Base-by-base conservation (phyloP, 2,329 filamentous ascomycete species). In the Penicillium hesseltinei region DNA sequence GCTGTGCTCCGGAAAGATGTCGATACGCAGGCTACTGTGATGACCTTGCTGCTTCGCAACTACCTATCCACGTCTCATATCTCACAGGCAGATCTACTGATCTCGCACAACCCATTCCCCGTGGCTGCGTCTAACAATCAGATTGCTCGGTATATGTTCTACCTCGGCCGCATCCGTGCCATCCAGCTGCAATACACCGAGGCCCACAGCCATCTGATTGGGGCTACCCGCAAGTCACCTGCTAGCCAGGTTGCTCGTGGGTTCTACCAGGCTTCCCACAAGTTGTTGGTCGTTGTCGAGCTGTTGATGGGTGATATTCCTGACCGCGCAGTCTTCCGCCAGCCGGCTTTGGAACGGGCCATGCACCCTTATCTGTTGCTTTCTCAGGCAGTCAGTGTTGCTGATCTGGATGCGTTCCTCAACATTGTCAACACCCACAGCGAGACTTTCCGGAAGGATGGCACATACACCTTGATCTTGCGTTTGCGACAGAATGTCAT, bases 271-370 rank as follows among this genome's bases (percentile, higher is more conserved):
- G 92, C 92, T 39, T 93, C 94, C 0, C 96, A 91, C 63, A 99
- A 99, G 82, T 84, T 97, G n/a, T 81, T 97, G 63, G 86, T 97
- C 43, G 92, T 99, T 21, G 94, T 99, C 13, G 93, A 99, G 80
- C 82, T 99, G 60, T 80, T 99, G 62, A 99, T 99, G 94, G 94
- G 94, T 63, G 94, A 99, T 71, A 99, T 99, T 65, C 94, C 94
- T 31, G 93, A 97, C 70, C 90, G 94, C 58, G 89, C 92, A 17
- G 89, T 93, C 55, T 99, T 99, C 86, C 90, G 94, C 57, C 90
- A 94, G 71, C 86, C 92, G 2, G 87, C 86, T 56, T 86, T 97
- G 69, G 94, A 97, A 79, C 85, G 88, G 65, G 87, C 93, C 19
- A 84, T 99, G 60, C 88, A 92, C 72, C 93, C 94, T 2, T 99